Conservation (phyloP, 2,329 filamentous ascomycete genomes). For the Orbilia quercus region DNA sequence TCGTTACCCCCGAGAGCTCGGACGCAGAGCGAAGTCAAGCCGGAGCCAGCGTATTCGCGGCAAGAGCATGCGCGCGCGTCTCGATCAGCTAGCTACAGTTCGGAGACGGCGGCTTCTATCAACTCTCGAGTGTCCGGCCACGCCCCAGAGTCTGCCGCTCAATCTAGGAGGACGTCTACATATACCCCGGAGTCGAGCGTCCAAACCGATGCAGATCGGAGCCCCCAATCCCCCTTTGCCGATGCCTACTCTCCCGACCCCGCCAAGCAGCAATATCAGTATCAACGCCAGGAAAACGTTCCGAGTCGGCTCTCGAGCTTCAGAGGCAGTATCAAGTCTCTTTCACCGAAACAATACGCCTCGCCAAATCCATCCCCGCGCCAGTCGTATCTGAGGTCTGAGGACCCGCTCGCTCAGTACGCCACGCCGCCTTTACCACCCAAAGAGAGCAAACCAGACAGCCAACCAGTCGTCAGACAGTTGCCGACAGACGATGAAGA, state of each 20-base stretch:
- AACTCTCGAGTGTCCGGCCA: background rate
- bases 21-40: conserved; percentile 20
- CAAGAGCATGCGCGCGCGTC: conserved; percentile 25
- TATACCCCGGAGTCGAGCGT: conserved; percentile 20
- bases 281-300: background rate
- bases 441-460: background rate
- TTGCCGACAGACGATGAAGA: conserved; percentile 21
- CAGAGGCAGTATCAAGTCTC: background rate
- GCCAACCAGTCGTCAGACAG: background rate
- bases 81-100: conserved; percentile 13
- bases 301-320: background rate
- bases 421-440: background rate
- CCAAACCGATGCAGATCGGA: background rate
- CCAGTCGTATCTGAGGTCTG: background rate
- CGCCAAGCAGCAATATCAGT: background rate
- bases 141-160: background rate
- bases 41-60: conserved; percentile 8
- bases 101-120: conserved; percentile 11
- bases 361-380: conserved; percentile 5
- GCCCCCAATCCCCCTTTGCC: background rate
- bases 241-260: background rate
- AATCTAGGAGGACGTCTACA: background rate
- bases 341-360: background rate
- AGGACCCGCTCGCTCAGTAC: background rate
- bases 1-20: conserved; percentile 15